Percentiles rank a stretch among this genome's conserved stretches.
phyloP scores from a whole-genome alignment of 2,329 filamentous ascomycete species.

The Mollisiaceae sp. region DNA sequence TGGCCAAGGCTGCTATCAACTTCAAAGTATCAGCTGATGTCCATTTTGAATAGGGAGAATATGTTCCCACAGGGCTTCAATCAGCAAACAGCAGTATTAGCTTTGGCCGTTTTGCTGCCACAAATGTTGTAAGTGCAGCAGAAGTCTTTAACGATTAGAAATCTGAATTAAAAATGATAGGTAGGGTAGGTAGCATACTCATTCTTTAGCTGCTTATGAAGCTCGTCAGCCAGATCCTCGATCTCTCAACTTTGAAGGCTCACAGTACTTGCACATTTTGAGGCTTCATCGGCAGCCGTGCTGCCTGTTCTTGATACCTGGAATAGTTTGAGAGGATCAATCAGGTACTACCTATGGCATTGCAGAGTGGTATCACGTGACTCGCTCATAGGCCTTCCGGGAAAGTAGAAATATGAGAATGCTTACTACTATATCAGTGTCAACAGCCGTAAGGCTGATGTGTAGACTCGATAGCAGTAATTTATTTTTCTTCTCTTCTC shows the following conservation, averaged over 20 bases:
- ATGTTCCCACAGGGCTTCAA: neutral
- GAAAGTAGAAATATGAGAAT: no score
- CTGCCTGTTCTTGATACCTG: neutral
- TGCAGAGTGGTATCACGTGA: neutral
- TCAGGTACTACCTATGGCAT: neutral
- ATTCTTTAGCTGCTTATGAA: neutral
- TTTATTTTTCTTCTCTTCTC: no score
- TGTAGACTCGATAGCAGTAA: no score
- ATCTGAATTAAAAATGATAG: neutral
- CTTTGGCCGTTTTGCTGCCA: neutral
- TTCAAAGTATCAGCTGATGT: neutral
- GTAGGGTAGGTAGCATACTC: neutral
- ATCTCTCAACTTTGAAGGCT: neutral
- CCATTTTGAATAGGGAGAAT: neutral
- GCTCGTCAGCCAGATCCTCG: neutral
- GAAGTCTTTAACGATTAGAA: neutral
- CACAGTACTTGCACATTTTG: neutral
- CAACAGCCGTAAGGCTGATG: no score
- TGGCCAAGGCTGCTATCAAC: neutral
- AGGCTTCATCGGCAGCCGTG: neutral
- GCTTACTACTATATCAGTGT: no score
- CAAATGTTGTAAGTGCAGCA: neutral
- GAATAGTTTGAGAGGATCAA: neutral
- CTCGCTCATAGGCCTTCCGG: no score
- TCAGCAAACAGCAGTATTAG: neutral